A percentile compares a stretch with the other conserved stretches of the same genome.
Evolutionary conservation across 768 basidiomycete genomes (phyloP).

Genomic region (Lactarius hatsudake): DNA sequence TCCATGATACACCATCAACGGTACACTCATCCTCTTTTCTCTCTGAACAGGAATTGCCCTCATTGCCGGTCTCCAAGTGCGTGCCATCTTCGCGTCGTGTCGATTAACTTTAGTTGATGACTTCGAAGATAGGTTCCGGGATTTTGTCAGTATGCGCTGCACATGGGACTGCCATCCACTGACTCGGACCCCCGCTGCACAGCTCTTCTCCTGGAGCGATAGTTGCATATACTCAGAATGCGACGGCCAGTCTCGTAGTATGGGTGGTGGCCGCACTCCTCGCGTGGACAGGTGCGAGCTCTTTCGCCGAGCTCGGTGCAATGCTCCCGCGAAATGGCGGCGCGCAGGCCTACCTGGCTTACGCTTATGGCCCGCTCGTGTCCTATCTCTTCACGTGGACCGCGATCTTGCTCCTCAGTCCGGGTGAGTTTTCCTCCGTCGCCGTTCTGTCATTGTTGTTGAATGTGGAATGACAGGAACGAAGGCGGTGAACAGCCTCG

Average conservation of each 20-base stretch:
- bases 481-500: slow-evolving; percentile 17
- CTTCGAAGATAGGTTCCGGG: slow-evolving; percentile 11
- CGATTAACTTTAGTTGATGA: background rate
- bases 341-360: slow-evolving; percentile 11
- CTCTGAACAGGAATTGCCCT: slow-evolving; percentile 6
- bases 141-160: slow-evolving; percentile 11
- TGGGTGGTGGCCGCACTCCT: slow-evolving; percentile 9
- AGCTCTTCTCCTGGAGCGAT: slow-evolving; percentile 16
- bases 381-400: slow-evolving; percentile 17
- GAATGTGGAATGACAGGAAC: slow-evolving; percentile 1
- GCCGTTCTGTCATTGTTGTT: background rate
- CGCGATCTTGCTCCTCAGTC: slow-evolving; percentile 3
- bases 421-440: background rate
- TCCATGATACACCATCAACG: background rate
- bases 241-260: background rate
- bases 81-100: background rate
- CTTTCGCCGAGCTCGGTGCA: slow-evolving; percentile 15
- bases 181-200: background rate
- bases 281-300: slow-evolving; percentile 11
- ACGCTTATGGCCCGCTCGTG: slow-evolving; percentile 15
- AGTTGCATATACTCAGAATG: slow-evolving; percentile 12
- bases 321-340: slow-evolving; percentile 14
- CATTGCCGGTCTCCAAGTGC: slow-evolving; percentile 12
- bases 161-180: background rate
- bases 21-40: background rate